Conservation (phyloP, 2,329 filamentous ascomycete genomes). For the Alternaria gaisen region DNA sequence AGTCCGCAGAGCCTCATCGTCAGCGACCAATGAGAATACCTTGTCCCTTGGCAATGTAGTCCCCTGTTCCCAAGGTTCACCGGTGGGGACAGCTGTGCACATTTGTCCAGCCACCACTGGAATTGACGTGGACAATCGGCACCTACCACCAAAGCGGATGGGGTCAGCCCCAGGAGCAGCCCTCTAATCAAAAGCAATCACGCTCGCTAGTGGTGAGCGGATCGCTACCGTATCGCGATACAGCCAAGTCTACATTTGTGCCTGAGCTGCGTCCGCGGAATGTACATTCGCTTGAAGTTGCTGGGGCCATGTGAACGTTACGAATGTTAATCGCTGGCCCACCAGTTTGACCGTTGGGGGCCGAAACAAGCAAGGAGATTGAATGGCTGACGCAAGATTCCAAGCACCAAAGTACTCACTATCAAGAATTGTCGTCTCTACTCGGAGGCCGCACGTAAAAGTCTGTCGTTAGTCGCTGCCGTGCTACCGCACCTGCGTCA, state of each 20-base stretch:
- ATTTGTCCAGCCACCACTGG: conserved; percentile 43
- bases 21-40: conserved; percentile 21
- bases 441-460: conserved; percentile 25
- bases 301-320: conserved; percentile 19
- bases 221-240: conserved; percentile 36
- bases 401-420: conserved; percentile 16
- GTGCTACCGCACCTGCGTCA: conserved; percentile 40
- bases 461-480: conserved; percentile 21
- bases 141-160: conserved; percentile 34
- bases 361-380: conserved; percentile 24
- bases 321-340: conserved; percentile 24
- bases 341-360: conserved; percentile 36
- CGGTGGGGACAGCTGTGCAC: conserved; percentile 35
- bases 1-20: conserved; percentile 48
- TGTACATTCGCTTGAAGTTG: conserved; percentile 21
- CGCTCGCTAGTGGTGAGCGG: conserved; percentile 24
- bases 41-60: conserved; percentile 16
- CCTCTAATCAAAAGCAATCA: conserved; percentile 39
- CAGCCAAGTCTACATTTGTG: conserved; percentile 21
- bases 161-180: conserved; percentile 31
- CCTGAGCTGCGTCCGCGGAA: conserved; percentile 24
- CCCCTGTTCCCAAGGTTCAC: conserved; percentile 32
- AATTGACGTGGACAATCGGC: conserved; percentile 35
- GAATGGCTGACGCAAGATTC: neutral
- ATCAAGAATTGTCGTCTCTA: conserved; percentile 7